Evolutionary conservation across 208 protist species (phyloP), one percentile per base, ranked within the genome.

Genomic region (Angomonas deanei): DNA sequence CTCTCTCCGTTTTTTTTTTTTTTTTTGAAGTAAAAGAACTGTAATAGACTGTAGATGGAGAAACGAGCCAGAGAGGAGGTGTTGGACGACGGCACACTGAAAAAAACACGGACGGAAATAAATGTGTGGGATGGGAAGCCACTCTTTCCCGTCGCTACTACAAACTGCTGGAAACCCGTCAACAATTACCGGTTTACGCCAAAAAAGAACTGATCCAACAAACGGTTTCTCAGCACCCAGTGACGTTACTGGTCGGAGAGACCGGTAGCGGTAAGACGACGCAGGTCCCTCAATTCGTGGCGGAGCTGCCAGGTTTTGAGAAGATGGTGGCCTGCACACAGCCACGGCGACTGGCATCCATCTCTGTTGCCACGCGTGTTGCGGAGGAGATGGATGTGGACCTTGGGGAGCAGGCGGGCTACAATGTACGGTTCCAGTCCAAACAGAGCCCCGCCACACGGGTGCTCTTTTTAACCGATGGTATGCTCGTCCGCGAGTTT

Each of bases 391-490:
- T 97, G 74, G 97, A 97, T 30, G 98, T 97, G 39, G 49, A 57
- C n/a, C 74, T 99, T 0, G 98, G 98, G 27, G 73, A 94, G 21
- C 89, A 99, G 56, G 97, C 99, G 0, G 99, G 99, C 32, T 99
- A 99, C 70, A 87, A 88, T 24, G 98, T 99, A 56, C 91, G 99
- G 52, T 99, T 99, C 74, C 97, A 99, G 61, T 95, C 98, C 57
- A 84, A 74, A 34, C 94, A 91, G 17, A 86, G 68, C 33, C 60
- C 71, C 8, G 69, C 89, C n/a, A 99, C 99, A 5, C 83, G 86
- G 21, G 88, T 99, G 34, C 96, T 99, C 36, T 99, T 99, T 80
- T 94, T 99, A 82, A 99, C 98, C 5, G 98, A 99, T 79, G 98
- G 98, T 76, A 99, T 99, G 91, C 76, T 99, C 27, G 78, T 99